Evolutionary conservation across 129 eudicot genomes (phyloP), one percentile per base, ranked within the genome.

Genomic region (Glebionis coronaria): DNA sequence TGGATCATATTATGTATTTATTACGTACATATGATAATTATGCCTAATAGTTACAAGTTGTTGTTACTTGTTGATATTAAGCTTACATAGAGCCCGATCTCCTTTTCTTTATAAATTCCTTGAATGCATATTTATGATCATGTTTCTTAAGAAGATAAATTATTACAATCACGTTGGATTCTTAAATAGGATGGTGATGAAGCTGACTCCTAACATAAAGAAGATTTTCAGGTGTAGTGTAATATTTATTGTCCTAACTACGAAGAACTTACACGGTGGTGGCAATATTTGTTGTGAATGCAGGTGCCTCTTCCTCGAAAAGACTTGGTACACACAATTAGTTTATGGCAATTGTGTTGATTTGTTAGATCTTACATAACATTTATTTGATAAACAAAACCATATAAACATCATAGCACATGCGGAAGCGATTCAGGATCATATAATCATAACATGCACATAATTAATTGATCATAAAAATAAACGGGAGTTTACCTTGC

Each of bases 201-300:
- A 77, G 77, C 77, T 65, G 78, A 78, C 82, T 78, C 77, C 73
- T 78, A 71, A 78, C 61, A 69, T 78, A 71, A n/a, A 78, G 69
- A 78, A 78, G 82, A 78, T 78, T 50, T 63, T 71, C 82, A 78
- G 82, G 82, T 77, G 81, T 77, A 77, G 81, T 77, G 56, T 72
- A 45, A 70, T 68, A 70, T 71, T 46, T 42, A 18, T 71, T 64
- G 28, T 29, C 31, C 35, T 3, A 49, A 73, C 67, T 64, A 63
- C 29, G 70, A 64, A 69, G 47, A 76, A 52, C 80, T 69, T 68
- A 61, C 68, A 29, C 65, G 55, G 60, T 74, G 38, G 69, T 70
- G 81, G 77, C 73, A 63, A 71, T 65, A 29, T 77, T 56, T 77
- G 68, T 76, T 76, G 76, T 71, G 20, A 56, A 28, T 63, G 73